Percentiles rank a stretch among this genome's conserved stretches.
phyloP scores from a whole-genome alignment of 2,329 filamentous ascomycete genomes.

The Alternaria sp. region DNA sequence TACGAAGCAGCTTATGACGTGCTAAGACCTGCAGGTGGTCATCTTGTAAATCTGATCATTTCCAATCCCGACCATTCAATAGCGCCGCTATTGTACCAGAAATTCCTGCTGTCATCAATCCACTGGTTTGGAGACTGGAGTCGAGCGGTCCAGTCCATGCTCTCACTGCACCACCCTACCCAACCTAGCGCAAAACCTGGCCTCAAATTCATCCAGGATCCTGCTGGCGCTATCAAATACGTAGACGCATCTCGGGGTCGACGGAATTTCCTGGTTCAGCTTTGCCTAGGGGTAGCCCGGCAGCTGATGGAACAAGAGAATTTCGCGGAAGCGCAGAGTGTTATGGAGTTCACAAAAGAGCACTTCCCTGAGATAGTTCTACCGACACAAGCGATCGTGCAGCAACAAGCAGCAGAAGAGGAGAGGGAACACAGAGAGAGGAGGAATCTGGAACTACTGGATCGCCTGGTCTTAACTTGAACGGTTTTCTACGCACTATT shows the following conservation, averaged over 20 bases:
- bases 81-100: slow-evolving; percentile 31
- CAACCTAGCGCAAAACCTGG: slow-evolving; percentile 28
- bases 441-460: slow-evolving; percentile 38
- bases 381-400: slow-evolving; percentile 15
- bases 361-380: slow-evolving; percentile 46
- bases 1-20: slow-evolving; percentile 15
- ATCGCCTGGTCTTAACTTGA: slow-evolving; percentile 36
- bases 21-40: slow-evolving; percentile 35
- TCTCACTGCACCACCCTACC: slow-evolving; percentile 45
- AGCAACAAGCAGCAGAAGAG: slow-evolving; percentile 3
- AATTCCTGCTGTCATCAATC: slow-evolving; percentile 32
- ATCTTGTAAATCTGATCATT: slow-evolving; percentile 39
- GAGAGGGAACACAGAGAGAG: slow-evolving; percentile 22
- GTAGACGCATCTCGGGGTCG: slow-evolving; percentile 19
- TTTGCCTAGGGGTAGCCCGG: slow-evolving; percentile 43
- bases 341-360: slow-evolving; percentile 41
- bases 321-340: slow-evolving; percentile 39
- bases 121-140: slow-evolving; percentile 37
- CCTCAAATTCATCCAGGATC: slow-evolving; percentile 36
- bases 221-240: slow-evolving; percentile 26
- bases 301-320: slow-evolving; percentile 41
- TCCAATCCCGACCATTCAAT: slow-evolving; percentile 14
- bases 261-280: slow-evolving; percentile 38
- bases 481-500: background rate
- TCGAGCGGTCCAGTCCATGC: slow-evolving; percentile 34